These are phyloP conservation scores for Silene uniflora DNA, from an alignment of 148 eudicot species.

Conservation along the genomic window DNA sequence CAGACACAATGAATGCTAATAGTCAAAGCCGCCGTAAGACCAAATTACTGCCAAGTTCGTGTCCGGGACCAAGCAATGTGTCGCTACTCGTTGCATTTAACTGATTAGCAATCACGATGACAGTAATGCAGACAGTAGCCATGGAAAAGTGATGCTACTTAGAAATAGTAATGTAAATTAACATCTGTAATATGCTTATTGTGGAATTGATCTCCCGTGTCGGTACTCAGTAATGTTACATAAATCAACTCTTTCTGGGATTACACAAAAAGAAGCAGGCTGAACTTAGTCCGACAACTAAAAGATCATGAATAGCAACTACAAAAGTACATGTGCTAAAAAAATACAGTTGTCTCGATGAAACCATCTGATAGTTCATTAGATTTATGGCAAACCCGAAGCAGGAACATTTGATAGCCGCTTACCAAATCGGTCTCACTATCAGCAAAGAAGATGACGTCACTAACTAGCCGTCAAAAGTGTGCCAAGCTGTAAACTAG, in stretches of 20 bases:
- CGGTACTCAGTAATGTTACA: not conserved
- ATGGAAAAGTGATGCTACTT: too few species aligned
- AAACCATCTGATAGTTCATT: slow-evolving; percentile 19
- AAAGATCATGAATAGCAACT: not conserved
- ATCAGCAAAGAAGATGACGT: slow-evolving; percentile 6
- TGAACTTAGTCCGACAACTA: not conserved
- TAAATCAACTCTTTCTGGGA: not conserved
- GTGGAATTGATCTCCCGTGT: not conserved
- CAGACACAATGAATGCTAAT: too few species aligned
- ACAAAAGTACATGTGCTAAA: slow-evolving; percentile 22
- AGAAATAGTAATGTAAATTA: not conserved
- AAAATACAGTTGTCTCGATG: slow-evolving; percentile 15
- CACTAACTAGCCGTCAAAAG: slow-evolving; percentile 45
- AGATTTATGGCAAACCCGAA: slow-evolving; percentile 15
- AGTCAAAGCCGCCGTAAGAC: too few species aligned
- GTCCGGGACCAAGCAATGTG: too few species aligned
- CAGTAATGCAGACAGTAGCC: too few species aligned
- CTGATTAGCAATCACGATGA: too few species aligned
- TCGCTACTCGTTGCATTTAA: too few species aligned
- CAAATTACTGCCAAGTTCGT: too few species aligned
- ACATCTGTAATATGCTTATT: not conserved
- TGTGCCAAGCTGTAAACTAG: slow-evolving; percentile 92
- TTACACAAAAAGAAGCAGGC: not conserved
- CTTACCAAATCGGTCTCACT: slow-evolving; percentile 11
- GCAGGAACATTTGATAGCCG: not conserved